Percentiles rank a stretch among this genome's conserved stretches.
Evolutionary conservation across 768 basidiomycete genomes (phyloP).

Genomic region (Suillus paluster): DNA sequence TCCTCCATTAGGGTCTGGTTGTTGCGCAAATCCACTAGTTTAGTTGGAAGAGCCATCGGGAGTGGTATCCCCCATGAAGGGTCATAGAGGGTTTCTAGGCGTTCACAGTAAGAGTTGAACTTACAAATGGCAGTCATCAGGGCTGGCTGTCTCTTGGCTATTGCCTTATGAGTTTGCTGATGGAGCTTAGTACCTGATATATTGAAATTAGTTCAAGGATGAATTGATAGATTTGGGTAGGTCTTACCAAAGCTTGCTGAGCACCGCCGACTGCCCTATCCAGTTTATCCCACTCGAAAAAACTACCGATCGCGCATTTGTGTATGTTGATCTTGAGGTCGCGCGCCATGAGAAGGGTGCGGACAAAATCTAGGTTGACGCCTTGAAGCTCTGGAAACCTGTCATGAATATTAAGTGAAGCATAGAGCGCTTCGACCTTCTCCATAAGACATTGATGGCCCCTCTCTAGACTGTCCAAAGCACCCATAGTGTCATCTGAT

Average conservation of each 20-base stretch:
- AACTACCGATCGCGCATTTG: slow-evolving; percentile 27
- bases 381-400: slow-evolving; percentile 13
- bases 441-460: slow-evolving; percentile 6
- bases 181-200: slow-evolving; percentile 33
- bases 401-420: slow-evolving; percentile 14
- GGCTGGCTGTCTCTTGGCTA: slow-evolving; percentile 30
- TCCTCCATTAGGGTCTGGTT: slow-evolving; percentile 39
- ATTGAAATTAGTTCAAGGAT: slow-evolving; percentile 4
- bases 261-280: slow-evolving; percentile 27
- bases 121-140: slow-evolving; percentile 27
- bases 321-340: slow-evolving; percentile 34
- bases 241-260: slow-evolving; percentile 33
- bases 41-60: slow-evolving; percentile 35
- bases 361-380: slow-evolving; percentile 12
- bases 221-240: neutral
- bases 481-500: slow-evolving; percentile 10
- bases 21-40: slow-evolving; percentile 23
- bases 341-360: slow-evolving; percentile 10
- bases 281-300: slow-evolving; percentile 33
- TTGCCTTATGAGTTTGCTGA: slow-evolving; percentile 33
- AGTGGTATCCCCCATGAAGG: slow-evolving; percentile 35
- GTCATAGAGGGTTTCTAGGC: slow-evolving; percentile 22
- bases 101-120: slow-evolving; percentile 34
- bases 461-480: slow-evolving; percentile 22
- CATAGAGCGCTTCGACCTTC: slow-evolving; percentile 12